Percentiles rank a stretch among this genome's conserved stretches.
phyloP scores from a whole-genome alignment of 305 asterid species.

The Solanum hybrid region DNA sequence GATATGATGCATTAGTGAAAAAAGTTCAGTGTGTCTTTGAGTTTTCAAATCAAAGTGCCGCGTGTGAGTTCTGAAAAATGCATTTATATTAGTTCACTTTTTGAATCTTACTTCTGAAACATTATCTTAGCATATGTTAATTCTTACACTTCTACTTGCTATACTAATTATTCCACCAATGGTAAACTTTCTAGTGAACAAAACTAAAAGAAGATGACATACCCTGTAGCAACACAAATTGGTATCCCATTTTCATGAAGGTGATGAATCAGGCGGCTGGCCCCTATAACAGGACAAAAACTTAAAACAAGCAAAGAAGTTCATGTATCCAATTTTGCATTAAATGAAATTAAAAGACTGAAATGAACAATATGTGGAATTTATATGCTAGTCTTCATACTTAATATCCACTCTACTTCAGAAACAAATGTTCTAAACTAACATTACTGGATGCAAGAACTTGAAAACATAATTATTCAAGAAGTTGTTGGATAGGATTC shows the following conservation, averaged over 20 bases:
- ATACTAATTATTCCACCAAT: not conserved
- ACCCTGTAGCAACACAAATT: conserved; percentile 95
- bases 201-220: conserved; percentile 11
- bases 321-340: not conserved
- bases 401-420: not conserved
- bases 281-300: conserved; percentile 41
- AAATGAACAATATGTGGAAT: not conserved
- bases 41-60: conserved; percentile 89
- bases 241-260: conserved; percentile 81
- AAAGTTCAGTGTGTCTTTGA: conserved; percentile 59
- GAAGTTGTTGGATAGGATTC: not conserved
- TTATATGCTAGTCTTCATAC: not conserved
- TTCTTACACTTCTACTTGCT: not conserved
- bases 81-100: conserved; percentile 12
- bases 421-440: not conserved
- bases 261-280: conserved; percentile 62
- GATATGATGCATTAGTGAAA: conserved; percentile 83
- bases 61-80: conserved; percentile 60
- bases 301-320: not conserved
- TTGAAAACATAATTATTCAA: not conserved
- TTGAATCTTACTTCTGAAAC: not conserved
- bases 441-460: not conserved
- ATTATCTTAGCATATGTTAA: not conserved
- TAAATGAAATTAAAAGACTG: not conserved
- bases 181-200: not conserved